A percentile compares a stretch with the other conserved stretches of the same genome.
Conservation (phyloP, 139 green algal genomes). For the Gonium pectorale region DNA sequence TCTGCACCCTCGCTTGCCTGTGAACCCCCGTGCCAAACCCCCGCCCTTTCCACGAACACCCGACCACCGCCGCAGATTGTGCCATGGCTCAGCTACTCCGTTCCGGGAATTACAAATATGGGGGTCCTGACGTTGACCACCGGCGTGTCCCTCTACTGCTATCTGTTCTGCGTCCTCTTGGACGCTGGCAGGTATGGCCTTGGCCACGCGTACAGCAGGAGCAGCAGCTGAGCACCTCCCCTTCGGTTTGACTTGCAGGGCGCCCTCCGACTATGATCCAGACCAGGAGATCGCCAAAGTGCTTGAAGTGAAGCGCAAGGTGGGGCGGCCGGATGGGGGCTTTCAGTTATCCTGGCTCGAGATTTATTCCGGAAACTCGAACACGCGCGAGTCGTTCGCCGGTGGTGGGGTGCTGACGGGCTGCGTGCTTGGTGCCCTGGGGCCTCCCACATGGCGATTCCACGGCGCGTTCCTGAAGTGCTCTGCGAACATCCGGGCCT, state of each 20-base stretch:
- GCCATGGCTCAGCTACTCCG: conserved; percentile 74
- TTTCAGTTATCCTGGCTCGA: too few species aligned
- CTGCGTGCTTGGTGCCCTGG: too few species aligned
- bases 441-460: too few species aligned
- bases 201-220: not conserved
- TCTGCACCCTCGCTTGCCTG: too few species aligned
- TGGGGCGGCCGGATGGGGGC: conserved; percentile 33
- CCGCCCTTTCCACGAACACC: not conserved
- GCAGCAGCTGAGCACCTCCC: not conserved
- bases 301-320: conserved; percentile 76
- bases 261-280: conserved; percentile 59
- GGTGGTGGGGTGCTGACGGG: too few species aligned
- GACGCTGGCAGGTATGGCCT: conserved; percentile 69
- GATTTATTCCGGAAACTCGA: too few species aligned
- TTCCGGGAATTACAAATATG: conserved; percentile 74
- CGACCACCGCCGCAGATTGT: conserved; percentile 67
- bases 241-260: conserved; percentile 32
- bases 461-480: too few species aligned
- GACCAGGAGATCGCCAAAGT: conserved; percentile 58
- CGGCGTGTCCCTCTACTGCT: conserved; percentile 62
- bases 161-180: conserved; percentile 71
- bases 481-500: too few species aligned
- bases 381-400: too few species aligned
- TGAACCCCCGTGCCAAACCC: too few species aligned
- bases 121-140: conserved; percentile 60